These are phyloP conservation scores for Tulasnella calospora DNA, from an alignment of 768 basidiomycete genomes.

Conservation along the genomic window DNA sequence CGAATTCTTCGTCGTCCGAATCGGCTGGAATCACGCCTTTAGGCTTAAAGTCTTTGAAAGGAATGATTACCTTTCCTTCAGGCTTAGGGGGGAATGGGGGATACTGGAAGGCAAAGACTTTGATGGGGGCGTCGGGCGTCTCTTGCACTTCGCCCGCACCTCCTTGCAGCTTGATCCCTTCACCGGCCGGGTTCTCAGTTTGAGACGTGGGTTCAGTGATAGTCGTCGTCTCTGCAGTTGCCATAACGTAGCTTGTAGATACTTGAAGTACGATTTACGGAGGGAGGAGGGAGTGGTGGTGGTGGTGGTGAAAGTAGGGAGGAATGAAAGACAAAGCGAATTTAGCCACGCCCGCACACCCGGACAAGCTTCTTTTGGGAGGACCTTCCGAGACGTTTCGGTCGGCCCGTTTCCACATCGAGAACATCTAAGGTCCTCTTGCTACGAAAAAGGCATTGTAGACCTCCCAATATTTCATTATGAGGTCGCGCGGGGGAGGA, in stretches of 20 bases:
- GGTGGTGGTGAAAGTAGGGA: neutral
- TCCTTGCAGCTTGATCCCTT: neutral
- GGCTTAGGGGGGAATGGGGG: conserved; percentile 50
- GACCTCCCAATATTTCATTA: neutral
- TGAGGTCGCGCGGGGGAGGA: neutral
- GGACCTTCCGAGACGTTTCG: neutral
- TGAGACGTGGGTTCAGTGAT: neutral
- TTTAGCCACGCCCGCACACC: neutral
- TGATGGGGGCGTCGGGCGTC: neutral
- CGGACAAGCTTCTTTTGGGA: neutral
- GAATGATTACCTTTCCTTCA: conserved; percentile 45
- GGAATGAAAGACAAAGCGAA: neutral
- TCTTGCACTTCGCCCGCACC: neutral
- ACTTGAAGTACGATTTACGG: neutral
- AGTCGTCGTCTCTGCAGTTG: neutral
- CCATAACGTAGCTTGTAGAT: neutral
- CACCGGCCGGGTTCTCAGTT: neutral
- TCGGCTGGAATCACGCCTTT: conserved; percentile 43
- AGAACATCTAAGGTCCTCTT: neutral
- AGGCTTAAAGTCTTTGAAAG: conserved; percentile 56
- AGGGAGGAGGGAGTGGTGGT: neutral
- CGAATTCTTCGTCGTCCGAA: conserved; percentile 21
- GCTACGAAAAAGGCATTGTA: neutral
- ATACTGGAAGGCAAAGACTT: conserved; percentile 13
- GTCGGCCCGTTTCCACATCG: neutral